phyloP scores from a whole-genome alignment of 2,329 filamentous ascomycete species.

The Nemania diffusa region DNA sequence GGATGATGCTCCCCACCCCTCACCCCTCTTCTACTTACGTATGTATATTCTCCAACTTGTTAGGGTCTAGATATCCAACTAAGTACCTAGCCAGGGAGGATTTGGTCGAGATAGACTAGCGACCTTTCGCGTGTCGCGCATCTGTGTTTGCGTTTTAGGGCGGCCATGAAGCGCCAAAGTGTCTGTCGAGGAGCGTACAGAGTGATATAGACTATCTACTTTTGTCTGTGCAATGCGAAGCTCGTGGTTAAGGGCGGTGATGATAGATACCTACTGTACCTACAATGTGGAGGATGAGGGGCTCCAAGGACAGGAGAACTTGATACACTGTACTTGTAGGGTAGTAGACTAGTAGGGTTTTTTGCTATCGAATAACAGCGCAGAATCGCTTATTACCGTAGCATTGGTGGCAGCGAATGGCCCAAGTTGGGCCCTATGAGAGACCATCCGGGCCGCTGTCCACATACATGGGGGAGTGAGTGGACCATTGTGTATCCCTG shows the following conservation, averaged over 20 bases:
- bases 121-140: constrained; percentile 29
- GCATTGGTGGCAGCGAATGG: constrained; percentile 47
- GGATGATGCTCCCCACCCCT: constrained; percentile 40
- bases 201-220: constrained; percentile 4
- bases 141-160: constrained; percentile 20
- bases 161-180: constrained; percentile 13
- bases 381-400: constrained; percentile 44
- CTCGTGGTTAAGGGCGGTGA: constrained; percentile 36
- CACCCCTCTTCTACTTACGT: constrained; percentile 34
- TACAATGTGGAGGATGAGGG: constrained; percentile 44
- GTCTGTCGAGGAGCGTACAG: constrained; percentile 5
- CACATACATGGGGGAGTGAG: constrained; percentile 42
- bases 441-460: constrained; percentile 45
- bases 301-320: constrained; percentile 33
- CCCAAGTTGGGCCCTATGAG: constrained; percentile 49
- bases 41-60: background rate
- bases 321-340: constrained; percentile 6
- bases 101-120: constrained; percentile 38
- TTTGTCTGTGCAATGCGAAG: constrained; percentile 40
- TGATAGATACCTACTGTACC: constrained; percentile 46
- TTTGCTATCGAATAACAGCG: constrained; percentile 49
- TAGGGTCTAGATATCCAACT: constrained; percentile 32
- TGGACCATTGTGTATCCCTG: constrained; percentile 44
- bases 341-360: too few relatives aligned
- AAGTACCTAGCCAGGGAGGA: constrained; percentile 41